A percentile compares a stretch with the other conserved stretches of the same genome.
Evolutionary conservation across 768 basidiomycete genomes (phyloP).

Genomic region (Leccinellum luteum): DNA sequence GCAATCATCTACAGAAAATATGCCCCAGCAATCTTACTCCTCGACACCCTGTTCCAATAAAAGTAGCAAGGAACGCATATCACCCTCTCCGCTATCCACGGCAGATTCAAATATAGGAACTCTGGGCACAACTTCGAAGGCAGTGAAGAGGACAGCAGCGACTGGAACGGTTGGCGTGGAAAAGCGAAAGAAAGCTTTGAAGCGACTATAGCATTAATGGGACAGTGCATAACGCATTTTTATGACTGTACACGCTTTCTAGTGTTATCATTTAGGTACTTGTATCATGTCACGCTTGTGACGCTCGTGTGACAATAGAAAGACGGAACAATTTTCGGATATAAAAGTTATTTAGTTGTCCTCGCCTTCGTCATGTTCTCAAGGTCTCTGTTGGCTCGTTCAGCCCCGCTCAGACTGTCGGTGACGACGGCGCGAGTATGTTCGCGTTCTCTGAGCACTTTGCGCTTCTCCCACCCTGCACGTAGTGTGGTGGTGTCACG

Average conservation of each 20-base stretch:
- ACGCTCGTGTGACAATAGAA: slow-evolving; percentile 18
- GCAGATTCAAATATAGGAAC: slow-evolving; percentile 66
- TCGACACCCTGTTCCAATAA: slow-evolving; percentile 29
- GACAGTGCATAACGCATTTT: slow-evolving; percentile 3
- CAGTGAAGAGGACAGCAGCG: slow-evolving; percentile 63
- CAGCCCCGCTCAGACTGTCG: slow-evolving; percentile 11
- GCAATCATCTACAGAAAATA: slow-evolving; percentile 37
- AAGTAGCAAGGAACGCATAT: slow-evolving; percentile 58
- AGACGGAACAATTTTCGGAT: slow-evolving; percentile 10
- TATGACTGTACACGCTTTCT: slow-evolving; percentile 3
- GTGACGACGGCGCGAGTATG: slow-evolving; percentile 2
- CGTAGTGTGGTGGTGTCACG: neutral
- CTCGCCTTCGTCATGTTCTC: slow-evolving; percentile 18
- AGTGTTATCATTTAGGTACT: neutral
- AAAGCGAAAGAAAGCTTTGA: slow-evolving; percentile 88
- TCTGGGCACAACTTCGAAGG: slow-evolving; percentile 46
- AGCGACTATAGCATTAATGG: slow-evolving; percentile 51
- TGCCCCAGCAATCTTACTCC: slow-evolving; percentile 40
- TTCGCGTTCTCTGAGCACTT: slow-evolving; percentile 15
- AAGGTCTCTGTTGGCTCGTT: slow-evolving; percentile 19
- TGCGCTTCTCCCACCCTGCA: slow-evolving; percentile 5
- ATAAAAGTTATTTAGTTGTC: no score
- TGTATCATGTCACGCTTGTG: slow-evolving; percentile 16
- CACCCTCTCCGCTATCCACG: slow-evolving; percentile 67
- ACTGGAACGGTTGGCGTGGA: slow-evolving; percentile 60